Conservation (phyloP, 2,329 filamentous ascomycete genomes). For the Aspergillus sp. region DNA sequence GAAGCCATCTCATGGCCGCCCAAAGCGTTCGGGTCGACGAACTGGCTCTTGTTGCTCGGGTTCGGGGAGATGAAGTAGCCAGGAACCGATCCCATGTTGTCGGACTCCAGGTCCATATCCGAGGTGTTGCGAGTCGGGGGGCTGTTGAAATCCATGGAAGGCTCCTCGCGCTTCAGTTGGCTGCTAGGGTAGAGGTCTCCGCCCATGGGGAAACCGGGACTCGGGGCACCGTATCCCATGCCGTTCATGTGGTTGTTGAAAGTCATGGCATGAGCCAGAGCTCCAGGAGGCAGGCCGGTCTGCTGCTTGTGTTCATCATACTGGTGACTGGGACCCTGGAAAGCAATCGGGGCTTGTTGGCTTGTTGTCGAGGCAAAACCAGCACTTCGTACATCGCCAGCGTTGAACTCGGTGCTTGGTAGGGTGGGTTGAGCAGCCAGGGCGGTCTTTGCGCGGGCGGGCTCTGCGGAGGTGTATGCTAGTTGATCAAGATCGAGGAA, state of each 20-base stretch:
- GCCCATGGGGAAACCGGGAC: constrained; percentile 52
- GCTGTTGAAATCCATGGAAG: constrained; percentile 68
- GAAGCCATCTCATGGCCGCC: constrained; percentile 62
- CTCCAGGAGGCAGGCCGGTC: constrained; percentile 85
- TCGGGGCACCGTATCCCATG: constrained; percentile 40
- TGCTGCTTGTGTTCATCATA: constrained; percentile 96
- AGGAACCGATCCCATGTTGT: constrained; percentile 60
- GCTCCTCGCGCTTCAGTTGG: constrained; percentile 39
- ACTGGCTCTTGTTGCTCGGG: constrained; percentile 50
- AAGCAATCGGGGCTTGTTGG: constrained; percentile 54
- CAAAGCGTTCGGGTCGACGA: constrained; percentile 73
- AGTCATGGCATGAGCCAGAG: constrained; percentile 75
- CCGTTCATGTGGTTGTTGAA: constrained; percentile 68
- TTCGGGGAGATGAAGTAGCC: constrained; percentile 65
- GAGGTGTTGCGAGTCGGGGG: constrained; percentile 58
- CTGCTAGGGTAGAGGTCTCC: constrained; percentile 62
- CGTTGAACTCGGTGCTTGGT: constrained; percentile 37
- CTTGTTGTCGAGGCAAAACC: constrained; percentile 35
- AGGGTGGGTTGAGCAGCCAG: constrained; percentile 41
- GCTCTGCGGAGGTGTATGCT: constrained; percentile 41
- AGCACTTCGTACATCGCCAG: constrained; percentile 34
- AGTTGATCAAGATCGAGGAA: constrained; percentile 51
- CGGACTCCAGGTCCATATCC: constrained; percentile 69
- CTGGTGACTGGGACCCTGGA: constrained; percentile 85
- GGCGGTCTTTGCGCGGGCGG: constrained; percentile 39